Conservation (phyloP, 1,284 basidiomycete genomes). For the Inonotus obliquus region DNA sequence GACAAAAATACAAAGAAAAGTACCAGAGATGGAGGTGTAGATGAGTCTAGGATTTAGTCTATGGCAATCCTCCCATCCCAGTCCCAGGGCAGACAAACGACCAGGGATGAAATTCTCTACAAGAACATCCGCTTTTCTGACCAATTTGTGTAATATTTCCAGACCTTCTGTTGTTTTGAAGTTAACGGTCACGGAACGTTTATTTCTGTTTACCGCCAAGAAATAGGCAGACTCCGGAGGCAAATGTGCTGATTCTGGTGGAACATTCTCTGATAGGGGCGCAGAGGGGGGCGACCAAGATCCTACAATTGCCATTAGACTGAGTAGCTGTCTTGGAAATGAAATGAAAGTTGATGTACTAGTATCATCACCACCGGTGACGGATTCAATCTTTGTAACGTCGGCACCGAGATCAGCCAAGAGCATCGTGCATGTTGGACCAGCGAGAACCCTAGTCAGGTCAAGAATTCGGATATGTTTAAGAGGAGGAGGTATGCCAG, state of each 20-base stretch:
- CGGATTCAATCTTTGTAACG: slow-evolving; percentile 87
- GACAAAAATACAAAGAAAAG: slow-evolving; percentile 19
- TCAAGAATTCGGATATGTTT: slow-evolving; percentile 80
- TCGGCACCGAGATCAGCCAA: slow-evolving; percentile 87
- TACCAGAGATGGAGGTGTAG: slow-evolving; percentile 89
- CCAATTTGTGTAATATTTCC: slow-evolving; percentile 72
- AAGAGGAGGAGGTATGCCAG: slow-evolving; percentile 72
- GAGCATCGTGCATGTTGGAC: slow-evolving; percentile 87
- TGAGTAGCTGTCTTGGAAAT: not conserved
- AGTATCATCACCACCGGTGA: slow-evolving; percentile 85
- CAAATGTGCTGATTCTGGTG: slow-evolving; percentile 55
- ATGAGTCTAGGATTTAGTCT: slow-evolving; percentile 80
- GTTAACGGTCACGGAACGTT: slow-evolving; percentile 84
- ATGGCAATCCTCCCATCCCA: slow-evolving; percentile 82
- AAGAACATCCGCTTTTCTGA: slow-evolving; percentile 77
- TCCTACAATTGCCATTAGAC: slow-evolving; percentile 37
- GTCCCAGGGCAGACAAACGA: slow-evolving; percentile 79
- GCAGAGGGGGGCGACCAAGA: slow-evolving; percentile 81
- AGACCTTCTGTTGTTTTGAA: slow-evolving; percentile 78
- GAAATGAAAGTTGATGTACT: slow-evolving; percentile 39
- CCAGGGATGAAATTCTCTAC: slow-evolving; percentile 87
- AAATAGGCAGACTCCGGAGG: slow-evolving; percentile 95
- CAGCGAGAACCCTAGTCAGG: slow-evolving; percentile 84
- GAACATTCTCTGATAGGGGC: slow-evolving; percentile 46
- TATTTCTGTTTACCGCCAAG: slow-evolving; percentile 85